phyloP scores from a whole-genome alignment of 495 filamentous ascomycete genomes.

The Cercophora samala region DNA sequence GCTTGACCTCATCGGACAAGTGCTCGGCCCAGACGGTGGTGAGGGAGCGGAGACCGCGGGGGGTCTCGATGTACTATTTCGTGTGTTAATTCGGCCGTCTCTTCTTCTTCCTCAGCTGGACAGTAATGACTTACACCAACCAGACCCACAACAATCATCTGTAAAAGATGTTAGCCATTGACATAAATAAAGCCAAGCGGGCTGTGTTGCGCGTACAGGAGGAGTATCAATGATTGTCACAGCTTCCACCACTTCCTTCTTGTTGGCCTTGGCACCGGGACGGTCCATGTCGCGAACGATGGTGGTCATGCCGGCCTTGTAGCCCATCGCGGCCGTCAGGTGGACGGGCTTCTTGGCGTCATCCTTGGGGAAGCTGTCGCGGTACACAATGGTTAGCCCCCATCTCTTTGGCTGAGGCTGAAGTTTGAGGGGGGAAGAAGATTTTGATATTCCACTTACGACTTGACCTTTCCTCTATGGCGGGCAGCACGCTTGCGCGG shows the following conservation, averaged over 20 bases:
- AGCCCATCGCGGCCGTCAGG: constrained; percentile 96
- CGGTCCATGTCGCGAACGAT: constrained; percentile 99
- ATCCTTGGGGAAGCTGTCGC: constrained; percentile 94
- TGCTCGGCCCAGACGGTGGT: constrained; percentile 99
- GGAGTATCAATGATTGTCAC: constrained; percentile 99
- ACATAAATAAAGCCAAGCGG: constrained; percentile 55
- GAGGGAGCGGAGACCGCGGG: constrained; percentile 97
- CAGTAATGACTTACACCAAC: constrained; percentile 62
- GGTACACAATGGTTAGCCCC: constrained; percentile 29
- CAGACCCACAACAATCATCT: constrained; percentile 99
- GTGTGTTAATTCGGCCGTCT: constrained; percentile 21
- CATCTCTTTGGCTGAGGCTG: background rate
- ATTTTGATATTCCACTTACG: constrained; percentile 52
- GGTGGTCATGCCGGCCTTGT: constrained; percentile 99
- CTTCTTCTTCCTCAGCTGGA: constrained; percentile 27
- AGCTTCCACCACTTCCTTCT: constrained; percentile 99
- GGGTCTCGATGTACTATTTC: constrained; percentile 89
- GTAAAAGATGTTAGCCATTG: constrained; percentile 59
- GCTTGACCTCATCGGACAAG: constrained; percentile 95
- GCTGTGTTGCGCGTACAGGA: constrained; percentile 81
- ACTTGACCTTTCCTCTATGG: constrained; percentile 98
- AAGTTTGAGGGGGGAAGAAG: constrained; percentile 7
- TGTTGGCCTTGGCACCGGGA: constrained; percentile 99
- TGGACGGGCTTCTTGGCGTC: constrained; percentile 99
- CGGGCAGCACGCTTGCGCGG: constrained; percentile 95